phyloP scores from a whole-genome alignment of 2,329 filamentous ascomycete species.

The Pseudopithomyces maydicus region DNA sequence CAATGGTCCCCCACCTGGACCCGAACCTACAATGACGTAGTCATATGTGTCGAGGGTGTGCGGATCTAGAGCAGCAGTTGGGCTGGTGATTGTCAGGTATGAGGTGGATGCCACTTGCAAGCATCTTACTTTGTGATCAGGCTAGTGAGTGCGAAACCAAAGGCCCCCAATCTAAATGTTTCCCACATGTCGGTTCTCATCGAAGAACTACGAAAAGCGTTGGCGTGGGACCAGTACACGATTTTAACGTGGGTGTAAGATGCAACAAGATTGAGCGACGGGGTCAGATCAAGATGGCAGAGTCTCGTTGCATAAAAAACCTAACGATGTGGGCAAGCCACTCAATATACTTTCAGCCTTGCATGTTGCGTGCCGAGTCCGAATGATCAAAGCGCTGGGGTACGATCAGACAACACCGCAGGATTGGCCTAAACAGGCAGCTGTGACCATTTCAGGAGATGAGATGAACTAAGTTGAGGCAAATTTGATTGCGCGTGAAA shows the following conservation, averaged over 20 bases:
- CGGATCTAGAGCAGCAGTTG: neutral
- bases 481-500: neutral
- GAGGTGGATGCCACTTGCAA: neutral
- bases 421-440: slow-evolving; percentile 1
- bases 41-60: slow-evolving; percentile 51
- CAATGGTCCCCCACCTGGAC: slow-evolving; percentile 63
- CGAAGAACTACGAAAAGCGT: neutral
- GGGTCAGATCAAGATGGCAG: neutral
- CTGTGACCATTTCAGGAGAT: neutral
- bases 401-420: neutral
- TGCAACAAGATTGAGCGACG: neutral
- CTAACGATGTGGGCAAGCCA: neutral
- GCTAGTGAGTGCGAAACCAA: neutral
- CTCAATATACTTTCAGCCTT: neutral
- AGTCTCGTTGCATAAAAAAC: neutral
- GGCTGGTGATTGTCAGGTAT: neutral
- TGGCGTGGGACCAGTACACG: neutral
- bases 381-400: slow-evolving; percentile 3
- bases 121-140: neutral
- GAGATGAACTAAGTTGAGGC: neutral
- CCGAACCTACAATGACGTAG: slow-evolving; percentile 65
- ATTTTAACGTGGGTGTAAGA: neutral
- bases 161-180: neutral
- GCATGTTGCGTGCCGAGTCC: slow-evolving; percentile 1
- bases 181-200: neutral